Conservation (phyloP, 1,139 yeast species). For the Geotrichum reessii region DNA sequence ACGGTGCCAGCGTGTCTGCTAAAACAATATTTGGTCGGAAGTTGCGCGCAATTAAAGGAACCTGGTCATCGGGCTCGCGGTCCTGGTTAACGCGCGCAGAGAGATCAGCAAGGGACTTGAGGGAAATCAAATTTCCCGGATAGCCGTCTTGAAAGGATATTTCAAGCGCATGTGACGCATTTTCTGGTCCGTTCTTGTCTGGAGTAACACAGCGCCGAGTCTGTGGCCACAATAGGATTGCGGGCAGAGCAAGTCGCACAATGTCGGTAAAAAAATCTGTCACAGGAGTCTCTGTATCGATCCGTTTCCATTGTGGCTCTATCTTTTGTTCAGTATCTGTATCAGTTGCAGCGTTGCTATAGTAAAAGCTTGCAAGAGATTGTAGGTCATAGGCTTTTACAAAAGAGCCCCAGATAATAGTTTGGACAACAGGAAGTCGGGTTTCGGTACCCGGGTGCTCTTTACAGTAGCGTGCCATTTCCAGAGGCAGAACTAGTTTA, state of each 20-base stretch:
- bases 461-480: slow-evolving; percentile 17
- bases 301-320: background rate
- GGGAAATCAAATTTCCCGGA: slow-evolving; percentile 40
- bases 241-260: slow-evolving; percentile 24
- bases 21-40: slow-evolving; percentile 43
- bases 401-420: slow-evolving; percentile 31
- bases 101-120: slow-evolving; percentile 31
- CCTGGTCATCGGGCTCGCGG: slow-evolving; percentile 28
- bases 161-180: slow-evolving; percentile 14
- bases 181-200: slow-evolving; percentile 23
- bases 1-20: slow-evolving; percentile 31
- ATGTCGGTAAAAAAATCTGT: slow-evolving; percentile 6
- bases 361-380: background rate
- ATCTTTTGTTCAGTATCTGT: background rate
- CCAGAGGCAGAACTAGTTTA: slow-evolving; percentile 25
- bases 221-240: slow-evolving; percentile 33
- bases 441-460: slow-evolving; percentile 14
- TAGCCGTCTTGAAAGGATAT: slow-evolving; percentile 43
- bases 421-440: slow-evolving; percentile 17
- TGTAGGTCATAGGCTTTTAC: slow-evolving; percentile 27
- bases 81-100: background rate
- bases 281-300: slow-evolving; percentile 12
- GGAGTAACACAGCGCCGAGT: slow-evolving; percentile 34
- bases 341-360: background rate
- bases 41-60: slow-evolving; percentile 27